Percentiles rank a stretch among this genome's conserved stretches.
Conservation (phyloP, 2,329 filamentous ascomycete genomes). For the Gyromitra esculenta region DNA sequence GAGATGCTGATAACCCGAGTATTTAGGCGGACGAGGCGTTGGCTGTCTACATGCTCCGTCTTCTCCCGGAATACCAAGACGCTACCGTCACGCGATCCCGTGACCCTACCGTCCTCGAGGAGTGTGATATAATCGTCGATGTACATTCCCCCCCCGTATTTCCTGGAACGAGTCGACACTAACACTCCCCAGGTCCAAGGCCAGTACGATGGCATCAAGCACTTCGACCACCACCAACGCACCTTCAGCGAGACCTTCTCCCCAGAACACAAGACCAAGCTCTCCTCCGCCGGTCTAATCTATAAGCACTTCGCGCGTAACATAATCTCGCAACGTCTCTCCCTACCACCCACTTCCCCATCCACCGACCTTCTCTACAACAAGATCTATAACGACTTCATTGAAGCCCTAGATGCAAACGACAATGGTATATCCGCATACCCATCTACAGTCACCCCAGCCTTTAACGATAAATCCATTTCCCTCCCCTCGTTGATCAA, state of each 20-base stretch:
- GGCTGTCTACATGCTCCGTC: slow-evolving; percentile 92
- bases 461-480: slow-evolving; percentile 84
- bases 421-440: slow-evolving; percentile 93
- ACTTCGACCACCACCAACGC: slow-evolving; percentile 98
- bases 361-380: slow-evolving; percentile 80
- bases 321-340: slow-evolving; percentile 77
- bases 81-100: slow-evolving; percentile 85
- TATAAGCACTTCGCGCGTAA: slow-evolving; percentile 93
- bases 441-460: slow-evolving; percentile 79
- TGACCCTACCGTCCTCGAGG: slow-evolving; percentile 78
- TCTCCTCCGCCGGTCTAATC: slow-evolving; percentile 91
- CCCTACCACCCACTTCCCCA: slow-evolving; percentile 69
- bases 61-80: slow-evolving; percentile 80
- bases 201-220: slow-evolving; percentile 82
- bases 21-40: slow-evolving; percentile 85
- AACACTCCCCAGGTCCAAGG: slow-evolving; percentile 63
- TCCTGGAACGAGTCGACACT: background rate
- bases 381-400: slow-evolving; percentile 91
- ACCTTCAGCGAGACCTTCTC: slow-evolving; percentile 83
- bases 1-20: slow-evolving; percentile 10
- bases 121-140: slow-evolving; percentile 94
- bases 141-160: slow-evolving; percentile 69
- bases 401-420: slow-evolving; percentile 96
- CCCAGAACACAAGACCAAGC: slow-evolving; percentile 84
- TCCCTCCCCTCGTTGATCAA: slow-evolving; percentile 83